Evolutionary conservation across 148 eudicot genomes (phyloP), one percentile per base, ranked within the genome.

Genomic region (Heliosperma pusillum): DNA sequence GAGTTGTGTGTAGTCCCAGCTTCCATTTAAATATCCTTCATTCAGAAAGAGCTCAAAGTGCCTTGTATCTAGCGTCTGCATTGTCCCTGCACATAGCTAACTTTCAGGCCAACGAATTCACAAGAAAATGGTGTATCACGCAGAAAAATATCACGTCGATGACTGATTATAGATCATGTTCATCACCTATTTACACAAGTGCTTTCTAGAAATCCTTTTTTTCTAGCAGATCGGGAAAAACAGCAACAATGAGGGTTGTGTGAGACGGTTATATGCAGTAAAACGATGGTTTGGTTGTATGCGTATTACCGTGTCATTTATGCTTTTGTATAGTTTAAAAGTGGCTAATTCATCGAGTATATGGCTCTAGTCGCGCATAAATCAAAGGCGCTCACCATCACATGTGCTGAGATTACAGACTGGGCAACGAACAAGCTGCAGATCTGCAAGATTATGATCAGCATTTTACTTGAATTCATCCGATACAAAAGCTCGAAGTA

Each of bases 341-440:
- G 42, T 36, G 42, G 42, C 20, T 57, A 2, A 57, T 53, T 10
- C 27, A 8, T 24, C 30, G 10, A 15, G 19, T 26, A 24, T 57
- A 13, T 24, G 1, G 25, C 33, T 25, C 4, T 24, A 61, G 33
- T 59, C 29, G 25, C 50, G 15, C 42, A 66, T 36, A 40, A 36
- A 66, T 66, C 10, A n/a, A 30, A 16, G 52, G 65, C 42, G 66
- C 91, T 87, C 68, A 95, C 98, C 98, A 76, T 95, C 98, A 77
- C 98, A 95, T 9, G 92, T 83, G 75, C 86, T 82, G 56, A 90
- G 96, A 86, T 95, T 91, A 71, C 98, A 95, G 36, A 90, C 98
- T 57, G 98, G 98, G 81, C 98, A 95, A 7, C 96, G 88, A 80
- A 88, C 97, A 20, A 92, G 93, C 91, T 95, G 98, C 75, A 95